These are phyloP conservation scores for Dothideomycetes sp. DNA, from an alignment of 2,329 filamentous ascomycete species.

Conservation along the genomic window DNA sequence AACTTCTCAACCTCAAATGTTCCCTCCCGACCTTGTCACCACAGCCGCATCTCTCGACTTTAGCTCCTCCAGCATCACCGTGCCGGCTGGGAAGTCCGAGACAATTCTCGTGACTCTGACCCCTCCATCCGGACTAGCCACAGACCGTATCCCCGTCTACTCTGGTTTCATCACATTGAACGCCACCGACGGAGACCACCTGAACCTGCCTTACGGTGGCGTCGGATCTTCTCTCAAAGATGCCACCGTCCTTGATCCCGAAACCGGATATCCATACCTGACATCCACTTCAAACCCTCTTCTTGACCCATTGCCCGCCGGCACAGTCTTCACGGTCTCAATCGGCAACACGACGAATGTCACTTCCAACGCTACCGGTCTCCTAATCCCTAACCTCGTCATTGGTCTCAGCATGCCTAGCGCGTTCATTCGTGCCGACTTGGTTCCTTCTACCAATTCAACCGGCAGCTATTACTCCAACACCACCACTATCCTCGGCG, in stretches of 20 bases:
- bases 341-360: conserved; percentile 16
- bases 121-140: conserved; percentile 18
- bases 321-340: conserved; percentile 20
- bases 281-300: conserved; percentile 12
- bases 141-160: conserved; percentile 25
- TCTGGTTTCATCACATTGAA: conserved; percentile 26
- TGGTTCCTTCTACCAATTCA: conserved; percentile 6
- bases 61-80: conserved; percentile 14
- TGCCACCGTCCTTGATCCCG: conserved; percentile 20
- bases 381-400: conserved; percentile 18
- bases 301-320: conserved; percentile 13
- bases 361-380: conserved; percentile 19
- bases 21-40: conserved; percentile 18
- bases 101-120: conserved; percentile 19
- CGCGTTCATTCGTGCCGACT: conserved; percentile 14
- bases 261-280: conserved; percentile 19
- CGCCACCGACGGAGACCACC: conserved; percentile 18
- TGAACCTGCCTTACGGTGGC: conserved; percentile 27
- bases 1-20: conserved; percentile 16
- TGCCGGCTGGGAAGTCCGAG: conserved; percentile 17
- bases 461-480: conserved; percentile 7
- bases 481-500: conserved; percentile 11
- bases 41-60: conserved; percentile 18
- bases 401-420: conserved; percentile 15
- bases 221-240: conserved; percentile 20